These are phyloP conservation scores for Boletus tylopilopsis DNA, from an alignment of 768 basidiomycete genomes.

Conservation along the genomic window DNA sequence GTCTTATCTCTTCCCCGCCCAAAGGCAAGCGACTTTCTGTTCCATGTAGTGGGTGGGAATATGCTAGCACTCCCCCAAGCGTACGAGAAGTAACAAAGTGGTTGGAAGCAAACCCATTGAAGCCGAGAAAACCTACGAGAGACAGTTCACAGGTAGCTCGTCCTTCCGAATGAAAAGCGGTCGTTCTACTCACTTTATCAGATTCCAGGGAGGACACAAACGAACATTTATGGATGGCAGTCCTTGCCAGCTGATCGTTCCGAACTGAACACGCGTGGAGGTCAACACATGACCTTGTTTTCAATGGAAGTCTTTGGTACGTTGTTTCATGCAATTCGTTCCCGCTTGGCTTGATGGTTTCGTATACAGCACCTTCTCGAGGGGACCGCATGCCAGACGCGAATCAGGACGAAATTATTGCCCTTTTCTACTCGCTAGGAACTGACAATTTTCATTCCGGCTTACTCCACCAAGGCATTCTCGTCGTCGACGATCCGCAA, in stretches of 20 bases:
- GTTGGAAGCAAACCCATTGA: conserved; percentile 36
- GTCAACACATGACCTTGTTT: conserved; percentile 72
- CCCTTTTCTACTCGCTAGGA: conserved; percentile 71
- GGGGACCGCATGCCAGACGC: conserved; percentile 64
- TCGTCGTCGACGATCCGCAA: conserved; percentile 23
- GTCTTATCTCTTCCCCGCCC: background rate
- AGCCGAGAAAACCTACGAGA: conserved; percentile 15
- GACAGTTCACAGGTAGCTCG: conserved; percentile 50
- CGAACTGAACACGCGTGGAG: conserved; percentile 46
- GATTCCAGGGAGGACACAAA: conserved; percentile 76
- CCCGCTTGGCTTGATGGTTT: background rate
- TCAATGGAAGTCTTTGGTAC: conserved; percentile 84
- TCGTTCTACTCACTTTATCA: conserved; percentile 21
- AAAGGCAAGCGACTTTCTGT: conserved; percentile 5
- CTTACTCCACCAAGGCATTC: conserved; percentile 41
- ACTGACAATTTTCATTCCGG: conserved; percentile 35
- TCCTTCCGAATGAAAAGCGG: background rate
- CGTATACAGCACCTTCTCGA: conserved; percentile 54
- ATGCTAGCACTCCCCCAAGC: conserved; percentile 65
- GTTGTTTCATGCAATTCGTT: conserved; percentile 18
- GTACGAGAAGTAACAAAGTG: conserved; percentile 51
- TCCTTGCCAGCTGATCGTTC: conserved; percentile 46
- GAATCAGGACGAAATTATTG: conserved; percentile 50
- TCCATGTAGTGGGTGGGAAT: conserved; percentile 74
- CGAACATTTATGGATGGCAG: conserved; percentile 64